Conservation (phyloP, 768 basidiomycete genomes). For the Nidularia pulvinata region DNA sequence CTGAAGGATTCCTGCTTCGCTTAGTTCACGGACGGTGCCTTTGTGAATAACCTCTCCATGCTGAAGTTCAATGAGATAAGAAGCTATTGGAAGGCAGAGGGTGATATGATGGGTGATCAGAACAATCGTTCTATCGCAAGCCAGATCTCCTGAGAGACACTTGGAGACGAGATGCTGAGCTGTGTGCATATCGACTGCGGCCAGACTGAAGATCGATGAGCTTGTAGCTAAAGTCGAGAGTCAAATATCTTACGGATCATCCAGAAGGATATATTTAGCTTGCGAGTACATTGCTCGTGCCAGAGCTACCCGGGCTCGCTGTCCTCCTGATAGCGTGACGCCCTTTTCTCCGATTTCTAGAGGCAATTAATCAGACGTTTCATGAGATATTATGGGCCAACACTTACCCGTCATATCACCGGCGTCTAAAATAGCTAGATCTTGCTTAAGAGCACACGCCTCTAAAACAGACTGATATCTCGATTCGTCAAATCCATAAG, state of each 20-base stretch:
- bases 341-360: constrained; percentile 83
- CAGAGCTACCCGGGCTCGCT: constrained; percentile 71
- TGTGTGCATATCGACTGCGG: constrained; percentile 80
- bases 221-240: constrained; percentile 7
- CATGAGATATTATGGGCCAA: neutral
- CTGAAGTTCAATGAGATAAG: constrained; percentile 65
- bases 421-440: constrained; percentile 70
- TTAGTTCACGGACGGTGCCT: constrained; percentile 49
- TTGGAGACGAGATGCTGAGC: constrained; percentile 65
- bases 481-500: constrained; percentile 54
- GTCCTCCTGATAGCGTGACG: constrained; percentile 73
- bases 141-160: constrained; percentile 64
- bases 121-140: constrained; percentile 68
- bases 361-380: neutral
- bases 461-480: constrained; percentile 70
- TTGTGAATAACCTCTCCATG: constrained; percentile 47
- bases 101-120: constrained; percentile 84
- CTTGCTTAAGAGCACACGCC: constrained; percentile 73
- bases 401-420: constrained; percentile 73
- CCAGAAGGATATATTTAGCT: constrained; percentile 65
- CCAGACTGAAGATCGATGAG: constrained; percentile 37
- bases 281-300: constrained; percentile 82
- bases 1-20: constrained; percentile 38
- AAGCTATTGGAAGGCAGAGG: constrained; percentile 67
- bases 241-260: constrained; percentile 57